Base-by-base conservation (phyloP, 352 stramenopile species). In the Globisporangium rhizosaccharum region DNA sequence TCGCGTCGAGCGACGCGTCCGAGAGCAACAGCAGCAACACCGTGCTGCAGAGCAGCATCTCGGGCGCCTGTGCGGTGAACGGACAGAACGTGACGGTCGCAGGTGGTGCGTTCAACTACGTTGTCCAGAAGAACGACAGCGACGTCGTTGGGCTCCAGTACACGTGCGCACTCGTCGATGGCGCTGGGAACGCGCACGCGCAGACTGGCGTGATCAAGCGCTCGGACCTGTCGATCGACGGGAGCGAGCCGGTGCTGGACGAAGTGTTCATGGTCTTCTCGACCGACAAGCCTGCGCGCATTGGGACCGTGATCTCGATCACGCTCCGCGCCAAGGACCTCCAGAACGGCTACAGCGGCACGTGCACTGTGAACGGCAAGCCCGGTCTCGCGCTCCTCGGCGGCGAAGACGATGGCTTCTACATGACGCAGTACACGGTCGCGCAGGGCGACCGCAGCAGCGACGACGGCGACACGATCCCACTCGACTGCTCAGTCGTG, bases 391-490 rank as follows among this genome's bases (percentile, higher is more conserved):
- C 76, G 17, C 58, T 87, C 33, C 59, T 78, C 9, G 69, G 79
- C 18, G 66, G 72, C 1, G 66, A 84, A 33, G 75, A 87, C 60
- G 67, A 79, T 25, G 77, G 75, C 0, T 77, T 87, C 41, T 87
- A 87, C 54, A 81, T 87, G 72, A 78, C 76, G 44, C 75, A 87
- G 57, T 87, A 87, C 64, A 82, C 72, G 6, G 71, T 87, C 28
- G 28, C 61, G 11, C 54, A 65, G 3, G 77, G 75, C 26, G 77
- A 87, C 48, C 48, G 20, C 15, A 79, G 70, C 53, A 54, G 72
- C 3, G 62, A 63, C 23, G 59, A 72, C 15, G 61, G 66, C 42
- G 51, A 58, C 17, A 67, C 71, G 45, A 66, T 87, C 53, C 69
- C 67, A 6, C 50, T 87, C 18, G 65, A 72, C 39, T 87, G 77